Evolutionary conservation across 768 basidiomycete species (phyloP).

Genomic region (Tephrocybe sp.): DNA sequence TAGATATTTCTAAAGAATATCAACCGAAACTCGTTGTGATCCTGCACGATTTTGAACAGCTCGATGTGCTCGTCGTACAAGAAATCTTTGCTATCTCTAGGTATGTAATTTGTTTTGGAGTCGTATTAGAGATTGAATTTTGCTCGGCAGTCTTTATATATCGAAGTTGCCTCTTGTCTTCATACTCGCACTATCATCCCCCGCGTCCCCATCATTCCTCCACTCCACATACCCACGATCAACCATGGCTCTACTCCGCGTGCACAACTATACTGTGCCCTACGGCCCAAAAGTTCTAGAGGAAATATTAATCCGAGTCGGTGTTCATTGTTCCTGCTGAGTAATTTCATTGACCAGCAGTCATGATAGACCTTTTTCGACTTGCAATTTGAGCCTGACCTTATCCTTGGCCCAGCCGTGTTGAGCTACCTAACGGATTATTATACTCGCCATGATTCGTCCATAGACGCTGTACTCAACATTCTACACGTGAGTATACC

Average conservation of each 20-base stretch:
- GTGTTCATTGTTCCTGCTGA: neutral
- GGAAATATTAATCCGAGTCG: constrained; percentile 54
- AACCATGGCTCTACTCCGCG: constrained; percentile 56
- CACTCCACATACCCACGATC: constrained; percentile 59
- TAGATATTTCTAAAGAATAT: constrained; percentile 9
- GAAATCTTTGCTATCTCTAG: constrained; percentile 75
- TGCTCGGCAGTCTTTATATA: constrained; percentile 45
- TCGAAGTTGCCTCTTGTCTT: constrained; percentile 64
- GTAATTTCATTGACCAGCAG: constrained; percentile 11
- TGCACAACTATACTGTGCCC: constrained; percentile 52
- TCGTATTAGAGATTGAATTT: neutral
- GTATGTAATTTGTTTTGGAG: constrained; percentile 36
- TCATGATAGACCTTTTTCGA: constrained; percentile 71
- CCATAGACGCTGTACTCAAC: constrained; percentile 55
- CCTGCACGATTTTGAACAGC: constrained; percentile 75
- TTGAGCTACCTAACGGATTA: constrained; percentile 61
- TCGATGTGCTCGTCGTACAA: constrained; percentile 60
- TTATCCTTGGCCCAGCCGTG: constrained; percentile 59
- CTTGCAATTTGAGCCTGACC: constrained; percentile 52
- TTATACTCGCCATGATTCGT: constrained; percentile 53
- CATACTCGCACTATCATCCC: constrained; percentile 59
- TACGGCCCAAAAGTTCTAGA: constrained; percentile 50
- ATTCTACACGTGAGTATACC: constrained; percentile 54
- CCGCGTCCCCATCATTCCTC: constrained; percentile 55
- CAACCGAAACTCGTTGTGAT: constrained; percentile 52